Evolutionary conservation across 176 grass and related monocot species (phyloP).

Genomic region (Themeda triandra): DNA sequence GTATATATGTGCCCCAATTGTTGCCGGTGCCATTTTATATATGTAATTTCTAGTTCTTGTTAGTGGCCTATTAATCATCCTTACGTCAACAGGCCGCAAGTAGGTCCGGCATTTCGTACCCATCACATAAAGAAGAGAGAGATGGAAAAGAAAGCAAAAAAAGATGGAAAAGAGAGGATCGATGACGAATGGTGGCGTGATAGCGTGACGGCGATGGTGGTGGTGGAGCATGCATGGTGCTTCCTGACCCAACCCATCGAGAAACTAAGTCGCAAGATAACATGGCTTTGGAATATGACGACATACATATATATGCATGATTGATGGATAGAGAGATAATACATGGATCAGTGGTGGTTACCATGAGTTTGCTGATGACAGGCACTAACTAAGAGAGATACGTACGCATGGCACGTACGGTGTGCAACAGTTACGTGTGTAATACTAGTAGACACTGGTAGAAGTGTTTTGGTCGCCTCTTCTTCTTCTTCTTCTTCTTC

Average conservation of each 20-base stretch:
- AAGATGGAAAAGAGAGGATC: slow-evolving; percentile 4
- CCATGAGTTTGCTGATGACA: background rate
- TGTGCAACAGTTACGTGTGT: background rate
- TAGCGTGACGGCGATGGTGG: slow-evolving; percentile 4
- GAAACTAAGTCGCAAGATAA: background rate
- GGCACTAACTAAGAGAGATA: background rate
- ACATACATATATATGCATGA: slow-evolving; percentile 18
- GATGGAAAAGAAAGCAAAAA: no score
- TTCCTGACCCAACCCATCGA: slow-evolving; percentile 26
- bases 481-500: no score
- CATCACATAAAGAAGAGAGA: background rate
- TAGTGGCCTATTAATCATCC: background rate
- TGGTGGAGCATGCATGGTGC: slow-evolving; percentile 27
- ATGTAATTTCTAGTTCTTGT: background rate
- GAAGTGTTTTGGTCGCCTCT: no score
- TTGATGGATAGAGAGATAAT: background rate
- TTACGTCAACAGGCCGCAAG: slow-evolving; percentile 21
- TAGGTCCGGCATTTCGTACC: background rate
- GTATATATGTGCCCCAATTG: background rate
- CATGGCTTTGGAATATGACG: slow-evolving; percentile 18
- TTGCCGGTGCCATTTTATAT: background rate
- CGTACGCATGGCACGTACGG: background rate
- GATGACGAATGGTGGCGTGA: slow-evolving; percentile 24
- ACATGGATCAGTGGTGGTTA: background rate
- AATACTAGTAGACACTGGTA: no score